These are phyloP conservation scores for Alternaria tenuissima DNA, from an alignment of 2,329 filamentous ascomycete genomes.

Conservation along the genomic window DNA sequence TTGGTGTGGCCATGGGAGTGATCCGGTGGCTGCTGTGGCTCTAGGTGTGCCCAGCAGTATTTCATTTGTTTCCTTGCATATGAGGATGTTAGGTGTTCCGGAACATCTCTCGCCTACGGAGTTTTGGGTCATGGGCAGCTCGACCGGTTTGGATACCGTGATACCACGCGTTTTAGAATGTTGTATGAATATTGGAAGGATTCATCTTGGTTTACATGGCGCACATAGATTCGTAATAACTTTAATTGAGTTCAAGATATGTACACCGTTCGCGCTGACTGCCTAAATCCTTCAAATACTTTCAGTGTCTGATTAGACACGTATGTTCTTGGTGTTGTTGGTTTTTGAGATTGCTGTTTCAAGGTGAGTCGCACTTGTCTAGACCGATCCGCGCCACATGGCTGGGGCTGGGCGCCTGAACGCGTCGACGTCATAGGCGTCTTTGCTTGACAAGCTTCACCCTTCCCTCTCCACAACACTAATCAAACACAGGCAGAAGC, in stretches of 20 bases:
- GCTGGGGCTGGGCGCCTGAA: constrained; percentile 1
- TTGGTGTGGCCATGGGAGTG: constrained; percentile 66
- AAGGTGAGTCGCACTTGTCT: constrained; percentile 13
- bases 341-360: background rate
- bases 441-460: constrained; percentile 13
- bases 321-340: background rate
- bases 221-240: constrained; percentile 11
- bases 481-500: constrained; percentile 7
- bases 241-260: background rate
- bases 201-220: background rate
- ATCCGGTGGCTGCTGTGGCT: constrained; percentile 85
- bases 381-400: constrained; percentile 7
- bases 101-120: background rate
- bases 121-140: constrained; percentile 1
- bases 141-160: constrained; percentile 7
- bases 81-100: background rate
- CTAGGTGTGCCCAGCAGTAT: constrained; percentile 17
- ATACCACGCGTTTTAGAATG: constrained; percentile 11
- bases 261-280: background rate
- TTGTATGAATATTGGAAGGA: constrained; percentile 8
- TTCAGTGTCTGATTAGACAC: background rate
- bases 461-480: constrained; percentile 7
- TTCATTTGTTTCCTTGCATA: constrained; percentile 10
- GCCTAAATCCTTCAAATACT: background rate
- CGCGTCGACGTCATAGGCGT: constrained; percentile 25